phyloP scores from a whole-genome alignment of 2,329 filamentous ascomycete genomes.

The Alternaria atra region DNA sequence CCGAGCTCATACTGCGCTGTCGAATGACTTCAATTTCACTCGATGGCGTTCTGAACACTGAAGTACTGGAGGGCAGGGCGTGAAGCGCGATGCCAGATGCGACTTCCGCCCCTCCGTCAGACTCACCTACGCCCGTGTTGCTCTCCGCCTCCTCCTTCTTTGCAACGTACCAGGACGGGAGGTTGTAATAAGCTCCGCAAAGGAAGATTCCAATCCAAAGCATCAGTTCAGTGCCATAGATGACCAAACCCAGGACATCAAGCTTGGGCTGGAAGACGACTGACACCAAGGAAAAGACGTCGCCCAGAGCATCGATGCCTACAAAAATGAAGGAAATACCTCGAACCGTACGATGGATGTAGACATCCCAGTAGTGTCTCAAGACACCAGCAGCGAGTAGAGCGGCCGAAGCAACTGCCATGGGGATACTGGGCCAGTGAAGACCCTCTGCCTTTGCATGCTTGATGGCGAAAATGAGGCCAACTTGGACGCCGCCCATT shows the following conservation, averaged over 20 bases:
- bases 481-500: slow-evolving; percentile 68
- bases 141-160: slow-evolving; percentile 38
- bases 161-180: slow-evolving; percentile 65
- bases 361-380: slow-evolving; percentile 76
- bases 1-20: slow-evolving; percentile 24
- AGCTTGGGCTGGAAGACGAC: slow-evolving; percentile 68
- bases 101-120: slow-evolving; percentile 2
- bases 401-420: slow-evolving; percentile 71
- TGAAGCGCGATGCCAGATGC: slow-evolving; percentile 53
- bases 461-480: slow-evolving; percentile 66
- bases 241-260: slow-evolving; percentile 70
- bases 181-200: slow-evolving; percentile 71
- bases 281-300: slow-evolving; percentile 72
- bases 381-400: slow-evolving; percentile 73
- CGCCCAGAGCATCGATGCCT: slow-evolving; percentile 73
- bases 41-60: slow-evolving; percentile 69
- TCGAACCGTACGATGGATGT: slow-evolving; percentile 69
- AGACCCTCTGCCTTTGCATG: slow-evolving; percentile 56
- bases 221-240: slow-evolving; percentile 71
- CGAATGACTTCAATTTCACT: slow-evolving; percentile 44
- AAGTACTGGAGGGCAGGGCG: slow-evolving; percentile 67
- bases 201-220: slow-evolving; percentile 74
- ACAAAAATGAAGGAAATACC: slow-evolving; percentile 79
- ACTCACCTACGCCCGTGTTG: slow-evolving; percentile 2
- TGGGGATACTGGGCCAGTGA: slow-evolving; percentile 70